A percentile compares a stretch with the other conserved stretches of the same genome.
phyloP scores from a whole-genome alignment of 352 stramenopile genomes.

The Globisporangium lucens region DNA sequence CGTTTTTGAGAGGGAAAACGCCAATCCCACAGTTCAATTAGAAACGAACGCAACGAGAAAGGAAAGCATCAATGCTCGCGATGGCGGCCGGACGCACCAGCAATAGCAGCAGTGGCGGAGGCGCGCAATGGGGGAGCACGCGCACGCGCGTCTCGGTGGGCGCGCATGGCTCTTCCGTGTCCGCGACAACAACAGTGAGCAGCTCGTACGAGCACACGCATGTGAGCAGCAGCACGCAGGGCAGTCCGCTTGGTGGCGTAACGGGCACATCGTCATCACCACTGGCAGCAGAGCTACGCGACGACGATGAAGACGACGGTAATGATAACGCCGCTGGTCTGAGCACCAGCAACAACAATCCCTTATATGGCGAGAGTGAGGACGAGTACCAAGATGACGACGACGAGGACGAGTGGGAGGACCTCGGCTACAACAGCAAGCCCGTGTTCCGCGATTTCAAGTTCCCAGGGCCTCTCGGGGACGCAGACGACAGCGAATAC shows the following conservation, averaged over 20 bases:
- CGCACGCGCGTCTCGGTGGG: not conserved
- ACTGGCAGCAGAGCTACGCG: not conserved
- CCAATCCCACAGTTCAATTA: slow-evolving; percentile 1
- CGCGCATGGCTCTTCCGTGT: not conserved
- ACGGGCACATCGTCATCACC: slow-evolving; percentile 3
- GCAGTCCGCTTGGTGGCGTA: not conserved
- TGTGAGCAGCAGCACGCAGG: not conserved
- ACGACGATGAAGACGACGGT: not conserved
- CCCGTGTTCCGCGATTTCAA: slow-evolving; percentile 13
- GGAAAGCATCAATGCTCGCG: not conserved
- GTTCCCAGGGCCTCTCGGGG: slow-evolving; percentile 1
- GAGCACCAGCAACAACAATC: not conserved
- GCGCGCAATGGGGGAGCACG: slow-evolving; percentile 4
- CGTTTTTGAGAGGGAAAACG: not conserved
- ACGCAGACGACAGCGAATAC: slow-evolving; percentile 19
- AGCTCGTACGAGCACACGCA: not conserved
- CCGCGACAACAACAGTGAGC: not conserved
- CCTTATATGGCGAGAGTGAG: not conserved
- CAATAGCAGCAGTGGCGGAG: not conserved
- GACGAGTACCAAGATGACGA: slow-evolving; percentile 7
- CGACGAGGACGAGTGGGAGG: slow-evolving; percentile 15
- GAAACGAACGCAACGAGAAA: slow-evolving; percentile 4
- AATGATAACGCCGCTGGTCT: not conserved
- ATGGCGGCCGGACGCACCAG: slow-evolving; percentile 9
- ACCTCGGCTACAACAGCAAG: slow-evolving; percentile 8